Base-by-base conservation (phyloP, 495 filamentous ascomycete genomes). In the Penicillium flavigenum region DNA sequence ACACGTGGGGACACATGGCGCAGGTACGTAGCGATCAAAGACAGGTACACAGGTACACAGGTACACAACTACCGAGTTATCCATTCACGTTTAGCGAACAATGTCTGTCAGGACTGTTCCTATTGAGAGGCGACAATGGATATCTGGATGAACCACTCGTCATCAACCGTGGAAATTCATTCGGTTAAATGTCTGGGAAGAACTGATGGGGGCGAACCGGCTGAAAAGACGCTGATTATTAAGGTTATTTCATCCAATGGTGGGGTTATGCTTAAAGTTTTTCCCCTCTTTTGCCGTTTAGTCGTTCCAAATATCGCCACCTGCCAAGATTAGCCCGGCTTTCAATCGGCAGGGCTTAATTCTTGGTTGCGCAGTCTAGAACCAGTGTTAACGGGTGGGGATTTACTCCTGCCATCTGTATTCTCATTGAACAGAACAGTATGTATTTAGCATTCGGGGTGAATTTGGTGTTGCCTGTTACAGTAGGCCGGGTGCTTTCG, bases 51-150 rank as follows among this genome's bases (percentile, higher is more conserved):
- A 53, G 12, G 34, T 38, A 38, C 34, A n/a, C 36, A 53, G 51
- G 51, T 16, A 53, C 51, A 53, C 12, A 32, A 41, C 9, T 42
- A 20, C 49, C 49, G 24, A 41, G 20, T 41, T 52, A 41, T 17
- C 49, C 49, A 52, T 52, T 52, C 36, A 39, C 8, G 14, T 19
- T 29, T 19, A 27, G 8, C 24, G 29, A 4, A 9, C n/a, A 22
- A 3, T 5, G 24, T 19, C 38, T 32, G 34, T 16, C 50, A 43
- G 8, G 32, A 17, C 27, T 53, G 51, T 53, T 53, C 51, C 51
- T 53, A 34, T 48, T 32, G n/a, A 38, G 49, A 12, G 49, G 49
- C 49, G 41, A 51, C 14, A n/a, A 12, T 24, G 29, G 5, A 12
- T 22, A 8, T 22, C 4, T 50, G 54, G 54, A 4, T 32, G 47